A percentile compares a stretch with the other conserved stretches of the same genome.
Evolutionary conservation across 352 stramenopile genomes (phyloP).

Genomic region (Globisporangium splendens): DNA sequence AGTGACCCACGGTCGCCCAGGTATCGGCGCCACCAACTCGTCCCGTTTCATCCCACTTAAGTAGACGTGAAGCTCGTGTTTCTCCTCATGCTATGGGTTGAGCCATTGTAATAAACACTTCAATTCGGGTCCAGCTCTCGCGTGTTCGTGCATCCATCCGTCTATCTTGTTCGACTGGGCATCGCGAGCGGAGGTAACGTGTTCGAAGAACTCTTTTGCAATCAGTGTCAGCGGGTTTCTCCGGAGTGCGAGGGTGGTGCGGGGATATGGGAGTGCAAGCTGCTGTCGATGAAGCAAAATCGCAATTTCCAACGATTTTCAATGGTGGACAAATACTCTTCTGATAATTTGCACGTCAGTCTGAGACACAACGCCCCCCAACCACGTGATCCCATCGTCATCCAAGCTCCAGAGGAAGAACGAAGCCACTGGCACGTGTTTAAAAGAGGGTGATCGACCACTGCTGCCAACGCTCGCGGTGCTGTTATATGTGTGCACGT

Average conservation of each 20-base stretch:
- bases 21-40: constrained; percentile 97
- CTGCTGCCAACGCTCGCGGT: not conserved
- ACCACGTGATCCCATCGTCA: not conserved
- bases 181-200: not conserved
- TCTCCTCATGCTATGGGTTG: constrained; percentile 41
- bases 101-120: constrained; percentile 87
- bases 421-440: too few relatives aligned
- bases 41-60: constrained; percentile 99
- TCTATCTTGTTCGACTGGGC: not conserved
- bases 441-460: not conserved
- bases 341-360: constrained; percentile 89
- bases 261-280: constrained; percentile 7
- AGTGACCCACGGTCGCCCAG: constrained; percentile 97
- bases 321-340: constrained; percentile 58
- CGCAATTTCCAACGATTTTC: constrained; percentile 41
- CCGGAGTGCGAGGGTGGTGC: not conserved
- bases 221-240: not conserved
- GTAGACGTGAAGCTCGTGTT: constrained; percentile 51
- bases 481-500: constrained; percentile 20
- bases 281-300: constrained; percentile 52
- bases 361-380: constrained; percentile 44
- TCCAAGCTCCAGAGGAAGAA: not conserved
- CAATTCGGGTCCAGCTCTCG: constrained; percentile 15
- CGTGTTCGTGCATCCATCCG: not conserved
- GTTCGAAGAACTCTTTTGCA: not conserved